phyloP scores from a whole-genome alignment of 2,329 filamentous ascomycete species.

The Hymenotorrendiella dingleyae region DNA sequence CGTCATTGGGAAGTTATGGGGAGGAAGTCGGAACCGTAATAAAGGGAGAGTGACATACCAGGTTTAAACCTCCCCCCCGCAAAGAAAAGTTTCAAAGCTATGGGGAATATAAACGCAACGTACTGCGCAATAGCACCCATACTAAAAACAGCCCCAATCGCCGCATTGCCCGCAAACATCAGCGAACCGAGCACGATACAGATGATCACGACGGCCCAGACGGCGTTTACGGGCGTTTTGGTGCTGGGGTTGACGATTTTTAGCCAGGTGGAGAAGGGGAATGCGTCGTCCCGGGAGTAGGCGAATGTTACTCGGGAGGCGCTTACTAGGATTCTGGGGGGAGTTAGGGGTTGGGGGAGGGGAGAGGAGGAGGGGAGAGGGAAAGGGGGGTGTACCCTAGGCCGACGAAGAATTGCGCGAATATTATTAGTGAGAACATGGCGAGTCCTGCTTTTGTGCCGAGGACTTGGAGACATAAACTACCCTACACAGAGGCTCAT shows the following conservation, averaged over 20 bases:
- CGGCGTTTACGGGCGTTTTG: constrained; percentile 63
- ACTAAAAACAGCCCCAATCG: constrained; percentile 63
- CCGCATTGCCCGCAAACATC: constrained; percentile 56
- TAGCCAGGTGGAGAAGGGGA: constrained; percentile 54
- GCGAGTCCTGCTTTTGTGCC: constrained; percentile 54
- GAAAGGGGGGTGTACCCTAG: constrained; percentile 44
- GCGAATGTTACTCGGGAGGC: constrained; percentile 64
- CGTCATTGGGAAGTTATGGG: fast-evolving
- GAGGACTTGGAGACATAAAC: constrained; percentile 61
- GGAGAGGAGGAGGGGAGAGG: too few relatives aligned
- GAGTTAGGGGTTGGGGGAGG: neutral
- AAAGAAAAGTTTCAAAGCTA: constrained; percentile 52
- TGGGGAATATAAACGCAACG: constrained; percentile 52
- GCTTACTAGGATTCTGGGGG: constrained; percentile 52
- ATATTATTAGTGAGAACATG: constrained; percentile 59
- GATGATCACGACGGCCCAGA: constrained; percentile 58
- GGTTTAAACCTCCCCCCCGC: constrained; percentile 58
- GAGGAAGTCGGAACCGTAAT: too few relatives aligned
- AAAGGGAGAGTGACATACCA: constrained; percentile 38
- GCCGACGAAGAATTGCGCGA: constrained; percentile 66
- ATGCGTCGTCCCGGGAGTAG: constrained; percentile 66
- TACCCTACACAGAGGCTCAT: too few relatives aligned
- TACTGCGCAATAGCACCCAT: constrained; percentile 66
- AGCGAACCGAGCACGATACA: constrained; percentile 56
- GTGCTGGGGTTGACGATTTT: constrained; percentile 55